Conservation (phyloP, 345 rosid genomes). For the Turnera subulata region DNA sequence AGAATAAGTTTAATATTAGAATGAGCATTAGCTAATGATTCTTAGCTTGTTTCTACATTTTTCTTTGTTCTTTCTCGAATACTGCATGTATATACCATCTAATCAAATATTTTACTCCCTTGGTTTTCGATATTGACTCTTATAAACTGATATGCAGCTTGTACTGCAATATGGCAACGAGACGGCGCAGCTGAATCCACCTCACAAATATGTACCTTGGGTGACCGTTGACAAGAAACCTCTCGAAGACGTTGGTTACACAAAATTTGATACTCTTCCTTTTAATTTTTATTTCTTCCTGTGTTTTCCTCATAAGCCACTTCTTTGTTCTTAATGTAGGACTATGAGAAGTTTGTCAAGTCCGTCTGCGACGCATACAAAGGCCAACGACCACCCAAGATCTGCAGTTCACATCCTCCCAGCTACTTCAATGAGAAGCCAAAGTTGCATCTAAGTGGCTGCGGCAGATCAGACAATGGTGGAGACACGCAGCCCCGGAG, state of each 20-base stretch:
- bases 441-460: constrained; percentile 14
- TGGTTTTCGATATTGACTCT: no score
- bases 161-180: neutral
- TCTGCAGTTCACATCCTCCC: constrained; percentile 17
- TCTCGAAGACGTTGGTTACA: constrained; percentile 12
- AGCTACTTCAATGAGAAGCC: neutral
- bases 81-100: no score
- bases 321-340: constrained; percentile 20
- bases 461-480: neutral
- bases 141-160: constrained; percentile 1
- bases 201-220: constrained; percentile 4
- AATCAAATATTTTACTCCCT: no score
- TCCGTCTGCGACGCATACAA: constrained; percentile 35
- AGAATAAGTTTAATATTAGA: no score
- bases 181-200: neutral
- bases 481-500: no score
- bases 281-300: neutral
- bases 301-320: neutral
- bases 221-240: neutral
- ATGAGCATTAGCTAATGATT: no score
- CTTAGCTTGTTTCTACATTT: no score
- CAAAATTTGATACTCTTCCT: neutral
- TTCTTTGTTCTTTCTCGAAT: no score
- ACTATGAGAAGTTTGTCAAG: constrained; percentile 19
- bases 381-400: constrained; percentile 21